Conservation (phyloP, 2,329 filamentous ascomycete species). For the Trichophyton mentagrophytes region DNA sequence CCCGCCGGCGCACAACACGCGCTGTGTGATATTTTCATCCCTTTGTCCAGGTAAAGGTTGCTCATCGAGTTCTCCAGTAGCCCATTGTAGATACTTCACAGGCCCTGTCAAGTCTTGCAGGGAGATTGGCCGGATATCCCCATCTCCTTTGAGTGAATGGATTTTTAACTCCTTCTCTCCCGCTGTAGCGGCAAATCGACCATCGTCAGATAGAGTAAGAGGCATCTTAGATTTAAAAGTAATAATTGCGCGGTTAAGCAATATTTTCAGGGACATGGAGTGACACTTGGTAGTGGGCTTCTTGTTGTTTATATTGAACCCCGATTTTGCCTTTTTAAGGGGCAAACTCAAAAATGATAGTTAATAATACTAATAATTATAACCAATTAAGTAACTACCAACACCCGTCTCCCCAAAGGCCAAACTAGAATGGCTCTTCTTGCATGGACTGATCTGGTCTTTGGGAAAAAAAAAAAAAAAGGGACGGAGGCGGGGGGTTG, state of each 20-base stretch:
- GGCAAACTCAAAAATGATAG: neutral
- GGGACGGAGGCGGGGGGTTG: too few species aligned
- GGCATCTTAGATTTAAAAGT: neutral
- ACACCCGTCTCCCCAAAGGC: too few species aligned
- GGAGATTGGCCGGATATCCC: slow-evolving; percentile 6
- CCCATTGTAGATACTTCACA: slow-evolving; percentile 10
- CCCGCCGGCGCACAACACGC: slow-evolving; percentile 25
- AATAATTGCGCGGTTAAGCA: too few species aligned
- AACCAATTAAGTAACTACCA: too few species aligned
- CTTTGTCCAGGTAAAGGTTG: neutral
- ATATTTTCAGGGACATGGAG: too few species aligned
- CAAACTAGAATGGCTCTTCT: too few species aligned
- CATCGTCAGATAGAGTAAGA: slow-evolving; percentile 5
- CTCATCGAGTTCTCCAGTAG: neutral
- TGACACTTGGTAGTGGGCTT: too few species aligned
- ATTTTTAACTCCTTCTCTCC: neutral
- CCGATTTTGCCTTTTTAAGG: neutral
- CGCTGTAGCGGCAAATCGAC: slow-evolving; percentile 6
- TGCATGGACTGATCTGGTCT: neutral
- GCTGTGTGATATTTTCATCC: slow-evolving; percentile 10
- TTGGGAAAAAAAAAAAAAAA: neutral
- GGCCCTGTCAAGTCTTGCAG: slow-evolving; percentile 6
- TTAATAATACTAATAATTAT: neutral
- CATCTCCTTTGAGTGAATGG: neutral
- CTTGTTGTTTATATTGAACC: too few species aligned